Evolutionary conservation across 2,329 filamentous ascomycete species (phyloP).

Genomic region (Mycosphaerella sp.): DNA sequence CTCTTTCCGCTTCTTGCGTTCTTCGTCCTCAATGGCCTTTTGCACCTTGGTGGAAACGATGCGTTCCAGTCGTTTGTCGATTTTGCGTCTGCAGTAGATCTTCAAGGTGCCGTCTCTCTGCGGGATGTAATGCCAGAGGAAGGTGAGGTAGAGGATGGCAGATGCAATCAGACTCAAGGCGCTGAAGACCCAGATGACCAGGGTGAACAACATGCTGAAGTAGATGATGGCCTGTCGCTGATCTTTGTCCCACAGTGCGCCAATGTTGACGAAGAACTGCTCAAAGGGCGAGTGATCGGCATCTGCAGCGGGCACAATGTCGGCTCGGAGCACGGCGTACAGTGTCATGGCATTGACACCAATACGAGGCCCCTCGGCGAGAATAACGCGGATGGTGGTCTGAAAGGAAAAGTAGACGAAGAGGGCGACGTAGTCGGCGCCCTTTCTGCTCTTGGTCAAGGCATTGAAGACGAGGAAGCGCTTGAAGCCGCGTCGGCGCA

Average conservation of each 20-base stretch:
- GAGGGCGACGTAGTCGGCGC: conserved; percentile 79
- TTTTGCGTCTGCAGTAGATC: conserved; percentile 84
- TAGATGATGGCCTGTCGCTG: conserved; percentile 75
- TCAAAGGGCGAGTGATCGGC: conserved; percentile 58
- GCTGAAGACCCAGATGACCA: conserved; percentile 82
- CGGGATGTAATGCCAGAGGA: conserved; percentile 89
- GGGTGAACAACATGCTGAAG: conserved; percentile 84
- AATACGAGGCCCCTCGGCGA: conserved; percentile 89
- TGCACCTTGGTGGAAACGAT: conserved; percentile 85
- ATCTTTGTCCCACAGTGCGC: conserved; percentile 63
- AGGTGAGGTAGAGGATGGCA: conserved; percentile 73
- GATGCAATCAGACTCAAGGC: conserved; percentile 67
- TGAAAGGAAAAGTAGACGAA: conserved; percentile 84
- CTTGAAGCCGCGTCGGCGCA: conserved; percentile 75
- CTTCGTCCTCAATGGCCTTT: conserved; percentile 76
- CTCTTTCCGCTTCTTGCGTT: conserved; percentile 49
- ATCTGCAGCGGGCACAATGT: conserved; percentile 53
- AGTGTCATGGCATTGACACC: conserved; percentile 85
- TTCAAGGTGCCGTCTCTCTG: conserved; percentile 70
- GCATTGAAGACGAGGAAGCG: conserved; percentile 90
- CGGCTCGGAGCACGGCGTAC: conserved; percentile 71
- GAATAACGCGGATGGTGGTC: conserved; percentile 78
- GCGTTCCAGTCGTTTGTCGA: conserved; percentile 74
- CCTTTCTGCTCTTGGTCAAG: conserved; percentile 85
- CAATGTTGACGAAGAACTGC: conserved; percentile 79